Conservation (phyloP, 2,329 filamentous ascomycete species). For the Cladophialophora psammophila region DNA sequence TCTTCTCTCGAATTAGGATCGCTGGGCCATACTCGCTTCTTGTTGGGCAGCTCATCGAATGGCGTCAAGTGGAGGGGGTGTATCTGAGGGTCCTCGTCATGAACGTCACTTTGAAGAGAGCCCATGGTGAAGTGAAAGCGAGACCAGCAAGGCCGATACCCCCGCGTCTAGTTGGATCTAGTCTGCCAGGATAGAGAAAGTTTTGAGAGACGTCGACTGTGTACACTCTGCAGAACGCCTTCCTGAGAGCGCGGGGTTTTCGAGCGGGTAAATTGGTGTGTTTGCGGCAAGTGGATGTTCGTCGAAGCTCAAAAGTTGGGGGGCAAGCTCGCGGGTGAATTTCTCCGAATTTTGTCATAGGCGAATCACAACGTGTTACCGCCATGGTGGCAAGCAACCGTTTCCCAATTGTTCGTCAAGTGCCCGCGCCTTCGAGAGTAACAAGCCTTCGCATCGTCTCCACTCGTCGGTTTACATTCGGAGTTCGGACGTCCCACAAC, state of each 20-base stretch:
- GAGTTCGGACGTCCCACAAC: slow-evolving; percentile 28
- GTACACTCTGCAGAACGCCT: background rate
- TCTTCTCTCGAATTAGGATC: slow-evolving; percentile 57
- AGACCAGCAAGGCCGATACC: background rate
- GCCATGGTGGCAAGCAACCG: background rate
- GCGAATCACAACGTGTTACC: background rate
- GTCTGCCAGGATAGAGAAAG: background rate
- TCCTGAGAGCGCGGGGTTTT: background rate
- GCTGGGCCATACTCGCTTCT: slow-evolving; percentile 58
- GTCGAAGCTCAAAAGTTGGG: background rate
- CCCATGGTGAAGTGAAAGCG: slow-evolving; percentile 2
- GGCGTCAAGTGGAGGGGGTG: slow-evolving; percentile 36
- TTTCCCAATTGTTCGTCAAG: background rate
- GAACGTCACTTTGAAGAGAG: slow-evolving; percentile 7
- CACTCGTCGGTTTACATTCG: slow-evolving; percentile 3
- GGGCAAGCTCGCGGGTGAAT: background rate
- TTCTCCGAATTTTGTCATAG: slow-evolving; percentile 3
- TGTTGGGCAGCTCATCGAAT: slow-evolving; percentile 58
- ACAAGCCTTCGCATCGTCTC: slow-evolving; percentile 3
- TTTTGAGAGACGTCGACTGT: background rate
- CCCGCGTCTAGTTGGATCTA: background rate
- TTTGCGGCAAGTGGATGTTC: background rate
- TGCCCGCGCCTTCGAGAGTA: slow-evolving; percentile 3
- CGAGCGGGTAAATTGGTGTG: background rate
- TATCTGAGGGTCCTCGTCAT: slow-evolving; percentile 13